A percentile compares a stretch with the other conserved stretches of the same genome.
phyloP scores from a whole-genome alignment of 1,139 yeast genomes.

The Tardiomyces digboiensis region DNA sequence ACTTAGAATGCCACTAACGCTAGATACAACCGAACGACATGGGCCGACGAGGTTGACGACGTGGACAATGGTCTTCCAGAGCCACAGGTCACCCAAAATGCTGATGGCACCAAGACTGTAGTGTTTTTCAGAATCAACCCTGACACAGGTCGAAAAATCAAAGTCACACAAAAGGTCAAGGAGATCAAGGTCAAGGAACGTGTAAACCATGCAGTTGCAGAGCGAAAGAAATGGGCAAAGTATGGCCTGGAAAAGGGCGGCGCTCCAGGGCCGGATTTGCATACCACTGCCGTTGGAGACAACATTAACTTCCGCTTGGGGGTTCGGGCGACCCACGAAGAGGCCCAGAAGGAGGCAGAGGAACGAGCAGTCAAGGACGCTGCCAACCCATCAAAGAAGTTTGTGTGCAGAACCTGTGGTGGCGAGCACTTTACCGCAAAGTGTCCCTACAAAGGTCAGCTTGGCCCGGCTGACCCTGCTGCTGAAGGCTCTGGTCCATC shows the following conservation, averaged over 20 bases:
- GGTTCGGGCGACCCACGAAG: constrained; percentile 19
- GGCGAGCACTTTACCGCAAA: constrained; percentile 91
- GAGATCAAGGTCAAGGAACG: constrained; percentile 70
- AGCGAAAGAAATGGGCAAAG: constrained; percentile 40
- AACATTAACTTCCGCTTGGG: constrained; percentile 30
- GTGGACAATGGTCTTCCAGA: constrained; percentile 14
- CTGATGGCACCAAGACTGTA: constrained; percentile 87
- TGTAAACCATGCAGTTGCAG: constrained; percentile 44
- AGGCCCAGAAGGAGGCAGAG: constrained; percentile 24
- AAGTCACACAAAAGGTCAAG: constrained; percentile 76
- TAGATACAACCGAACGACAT: constrained; percentile 9
- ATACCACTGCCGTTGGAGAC: constrained; percentile 75
- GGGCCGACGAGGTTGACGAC: constrained; percentile 21
- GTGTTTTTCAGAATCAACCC: constrained; percentile 61
- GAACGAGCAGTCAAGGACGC: constrained; percentile 63
- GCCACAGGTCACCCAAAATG: constrained; percentile 47
- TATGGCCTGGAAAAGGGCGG: constrained; percentile 77
- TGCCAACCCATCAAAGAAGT: constrained; percentile 48
- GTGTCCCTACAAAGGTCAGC: constrained; percentile 93
- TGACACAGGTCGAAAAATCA: constrained; percentile 75
- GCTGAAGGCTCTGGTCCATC: constrained; percentile 12
- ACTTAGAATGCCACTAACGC: no score
- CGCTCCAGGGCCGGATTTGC: constrained; percentile 75
- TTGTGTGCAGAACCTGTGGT: constrained; percentile 81
- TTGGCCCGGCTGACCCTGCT: constrained; percentile 43